Base-by-base conservation (phyloP, 352 stramenopile genomes). In the Pythium aquatile region DNA sequence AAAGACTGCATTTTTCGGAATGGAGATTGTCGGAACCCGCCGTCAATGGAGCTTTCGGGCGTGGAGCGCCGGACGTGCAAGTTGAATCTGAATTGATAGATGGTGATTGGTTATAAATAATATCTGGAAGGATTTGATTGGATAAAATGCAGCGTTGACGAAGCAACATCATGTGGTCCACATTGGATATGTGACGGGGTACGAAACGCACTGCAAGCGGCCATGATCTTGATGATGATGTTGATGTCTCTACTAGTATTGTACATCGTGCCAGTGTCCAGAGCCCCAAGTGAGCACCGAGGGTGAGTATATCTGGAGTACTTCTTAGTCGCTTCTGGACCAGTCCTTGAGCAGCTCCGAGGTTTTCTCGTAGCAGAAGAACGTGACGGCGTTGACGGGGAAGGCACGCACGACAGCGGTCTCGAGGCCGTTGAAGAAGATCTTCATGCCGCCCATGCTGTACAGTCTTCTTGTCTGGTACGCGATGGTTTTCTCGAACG, bases 361-460 rank as follows among this genome's bases (percentile, higher is more conserved):
- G 1, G 85, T 77, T 65, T 83, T 83, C 63, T 96, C 87, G 72
- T 96, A 96, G 64, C 71, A 83, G 72, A 86, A 93, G 62, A 96
- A 93, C 28, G 87, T 96, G 35, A 96, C 87, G 13, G 85, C 87
- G 47, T 91, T 95, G 35, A 91, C 85, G 2, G 87, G 87, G 58
- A 96, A 96, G 29, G 87, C 87, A 40, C 87, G 82, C 42, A 93
- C 71, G 68, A 90, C 81, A 17, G 85, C 82, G 24, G 87, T 93
- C 33, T 79, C 79, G 9, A 96, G 62, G 6, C 87, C 87, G 46
- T 85, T 88, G 63, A 90, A 80, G 54, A 96, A 96, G 44, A 93
- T 85, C 29, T 72, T 71, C 67, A 72, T 78, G 6, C 87, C 87
- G 28, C 85, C 82, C 46, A 87, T 71, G 1, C 66, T 68, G 68